These are phyloP conservation scores for Penicillium roqueforti DNA, from an alignment of 495 filamentous ascomycete genomes.

Conservation along the genomic window DNA sequence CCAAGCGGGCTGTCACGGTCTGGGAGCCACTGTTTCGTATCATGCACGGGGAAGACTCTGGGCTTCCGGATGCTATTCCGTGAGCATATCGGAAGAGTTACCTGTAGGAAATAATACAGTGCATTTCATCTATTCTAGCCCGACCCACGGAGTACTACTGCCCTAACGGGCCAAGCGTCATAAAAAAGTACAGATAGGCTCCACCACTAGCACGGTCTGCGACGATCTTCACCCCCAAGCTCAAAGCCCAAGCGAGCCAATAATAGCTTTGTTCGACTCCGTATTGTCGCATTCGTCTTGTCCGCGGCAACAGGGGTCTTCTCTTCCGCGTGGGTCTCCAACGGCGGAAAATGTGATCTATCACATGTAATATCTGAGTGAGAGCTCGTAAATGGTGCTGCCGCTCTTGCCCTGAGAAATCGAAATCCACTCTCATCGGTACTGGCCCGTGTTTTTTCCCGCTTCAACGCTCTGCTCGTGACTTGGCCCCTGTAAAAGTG, in stretches of 20 bases:
- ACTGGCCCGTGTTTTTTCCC: background rate
- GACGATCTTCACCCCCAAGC: background rate
- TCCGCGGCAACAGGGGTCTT: background rate
- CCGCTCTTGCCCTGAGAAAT: background rate
- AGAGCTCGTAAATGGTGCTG: too few relatives aligned
- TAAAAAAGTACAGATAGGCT: background rate
- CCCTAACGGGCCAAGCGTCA: background rate
- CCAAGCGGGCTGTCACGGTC: slow-evolving; percentile 26
- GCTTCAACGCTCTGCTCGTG: background rate
- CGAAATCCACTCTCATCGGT: background rate
- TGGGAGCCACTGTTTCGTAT: slow-evolving; percentile 32
- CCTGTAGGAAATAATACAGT: too few relatives aligned
- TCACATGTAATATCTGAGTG: background rate
- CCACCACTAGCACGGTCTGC: background rate
- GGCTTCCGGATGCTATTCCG: slow-evolving; percentile 22
- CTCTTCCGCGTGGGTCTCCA: background rate
- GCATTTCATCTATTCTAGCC: background rate
- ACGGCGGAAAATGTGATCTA: background rate
- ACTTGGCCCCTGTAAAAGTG: background rate
- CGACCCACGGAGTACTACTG: background rate
- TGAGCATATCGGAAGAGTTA: slow-evolving; percentile 6
- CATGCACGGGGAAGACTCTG: slow-evolving; percentile 27
- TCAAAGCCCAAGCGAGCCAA: background rate
- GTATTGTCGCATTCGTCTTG: background rate
- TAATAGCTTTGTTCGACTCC: background rate